Conservation (phyloP, 78 protist genomes). For the Reticulomyxa filosa region DNA sequence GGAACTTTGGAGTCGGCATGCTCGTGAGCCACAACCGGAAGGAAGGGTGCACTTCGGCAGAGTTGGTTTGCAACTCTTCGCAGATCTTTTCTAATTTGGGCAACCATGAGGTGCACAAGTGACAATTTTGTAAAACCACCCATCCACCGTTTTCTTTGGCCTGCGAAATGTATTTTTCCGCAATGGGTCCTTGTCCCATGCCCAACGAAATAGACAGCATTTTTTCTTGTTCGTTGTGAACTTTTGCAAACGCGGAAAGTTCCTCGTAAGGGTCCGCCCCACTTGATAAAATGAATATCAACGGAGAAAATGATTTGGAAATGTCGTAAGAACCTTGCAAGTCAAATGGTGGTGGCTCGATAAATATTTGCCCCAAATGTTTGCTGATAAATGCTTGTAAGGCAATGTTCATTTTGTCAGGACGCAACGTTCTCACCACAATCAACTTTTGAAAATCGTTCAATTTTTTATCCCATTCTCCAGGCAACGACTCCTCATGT, state of each 20-base stretch:
- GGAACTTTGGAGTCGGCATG: constrained; percentile 59
- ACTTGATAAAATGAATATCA: constrained; percentile 61
- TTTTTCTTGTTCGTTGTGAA: constrained; percentile 35
- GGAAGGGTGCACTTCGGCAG: constrained; percentile 27
- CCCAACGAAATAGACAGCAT: constrained; percentile 53
- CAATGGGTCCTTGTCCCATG: constrained; percentile 72
- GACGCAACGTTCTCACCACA: constrained; percentile 29
- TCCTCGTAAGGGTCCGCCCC: constrained; percentile 74
- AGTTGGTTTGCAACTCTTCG: constrained; percentile 14
- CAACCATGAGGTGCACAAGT: constrained; percentile 50
- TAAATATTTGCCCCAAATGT: constrained; percentile 25
- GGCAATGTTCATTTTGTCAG: constrained; percentile 36
- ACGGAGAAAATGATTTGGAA: constrained; percentile 33
- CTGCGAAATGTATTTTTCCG: constrained; percentile 37
- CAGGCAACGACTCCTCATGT: constrained; percentile 15
- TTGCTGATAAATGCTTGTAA: constrained; percentile 20
- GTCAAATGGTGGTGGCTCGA: constrained; percentile 59
- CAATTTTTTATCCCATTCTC: not conserved
- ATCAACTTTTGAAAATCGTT: constrained; percentile 15
- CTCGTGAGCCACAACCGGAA: constrained; percentile 76
- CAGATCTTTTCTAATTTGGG: constrained; percentile 34
- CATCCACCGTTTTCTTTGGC: constrained; percentile 52
- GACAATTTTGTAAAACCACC: constrained; percentile 77
- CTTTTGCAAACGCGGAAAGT: constrained; percentile 39
- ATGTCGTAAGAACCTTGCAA: constrained; percentile 25